Percentiles rank a stretch among this genome's conserved stretches.
Conservation (phyloP, 208 protist genomes). For the Wallacemonas sp. region DNA sequence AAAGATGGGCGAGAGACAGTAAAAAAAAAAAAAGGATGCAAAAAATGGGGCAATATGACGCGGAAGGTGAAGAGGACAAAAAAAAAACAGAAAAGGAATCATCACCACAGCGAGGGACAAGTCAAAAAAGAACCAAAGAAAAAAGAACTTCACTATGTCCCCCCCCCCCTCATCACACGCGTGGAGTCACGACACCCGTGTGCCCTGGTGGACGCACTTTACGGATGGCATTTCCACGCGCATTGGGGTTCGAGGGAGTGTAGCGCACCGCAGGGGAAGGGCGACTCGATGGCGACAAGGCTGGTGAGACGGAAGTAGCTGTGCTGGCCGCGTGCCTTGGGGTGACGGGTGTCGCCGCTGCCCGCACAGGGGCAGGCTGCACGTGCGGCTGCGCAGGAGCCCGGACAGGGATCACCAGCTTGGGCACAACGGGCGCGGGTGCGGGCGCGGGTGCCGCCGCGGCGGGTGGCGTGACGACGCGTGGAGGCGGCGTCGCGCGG, state of each 20-base stretch:
- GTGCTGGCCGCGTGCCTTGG: neutral
- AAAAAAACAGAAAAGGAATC: neutral
- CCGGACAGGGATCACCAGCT: neutral
- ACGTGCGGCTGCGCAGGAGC: too few relatives aligned
- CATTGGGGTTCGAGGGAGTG: neutral
- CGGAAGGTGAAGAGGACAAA: neutral
- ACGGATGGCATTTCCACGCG: slow-evolving; percentile 7
- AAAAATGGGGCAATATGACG: neutral
- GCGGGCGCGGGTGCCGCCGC: neutral
- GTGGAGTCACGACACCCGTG: neutral
- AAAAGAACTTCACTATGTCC: slow-evolving; percentile 9
- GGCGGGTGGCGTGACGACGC: neutral
- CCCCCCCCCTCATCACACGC: neutral
- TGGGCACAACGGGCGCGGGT: neutral
- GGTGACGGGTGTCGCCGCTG: neutral
- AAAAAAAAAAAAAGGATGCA: slow-evolving; percentile 5
- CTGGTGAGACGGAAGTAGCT: too few relatives aligned
- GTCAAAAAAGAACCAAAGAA: slow-evolving; percentile 4
- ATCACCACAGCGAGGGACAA: neutral
- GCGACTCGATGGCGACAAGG: too few relatives aligned
- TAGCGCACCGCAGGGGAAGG: neutral
- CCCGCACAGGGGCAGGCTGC: neutral
- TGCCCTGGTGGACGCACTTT: neutral
- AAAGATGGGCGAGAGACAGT: neutral
- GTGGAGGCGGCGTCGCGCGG: neutral